These are phyloP conservation scores for Pharus latifolius DNA, from an alignment of 176 grass and related monocot genomes.

Conservation along the genomic window DNA sequence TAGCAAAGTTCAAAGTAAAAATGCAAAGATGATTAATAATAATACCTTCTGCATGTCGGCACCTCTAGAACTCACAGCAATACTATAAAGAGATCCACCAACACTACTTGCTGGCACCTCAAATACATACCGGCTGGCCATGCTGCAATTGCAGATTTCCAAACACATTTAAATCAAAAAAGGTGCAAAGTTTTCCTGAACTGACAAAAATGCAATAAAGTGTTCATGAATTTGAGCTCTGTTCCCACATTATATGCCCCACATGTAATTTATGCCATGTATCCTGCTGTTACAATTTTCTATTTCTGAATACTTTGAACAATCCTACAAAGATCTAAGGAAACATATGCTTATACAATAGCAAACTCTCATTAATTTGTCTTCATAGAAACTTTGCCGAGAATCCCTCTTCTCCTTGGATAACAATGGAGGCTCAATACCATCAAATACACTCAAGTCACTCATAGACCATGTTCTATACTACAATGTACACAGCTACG, in stretches of 20 bases:
- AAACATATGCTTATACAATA: background rate
- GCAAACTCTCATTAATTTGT: background rate
- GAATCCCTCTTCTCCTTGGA: background rate
- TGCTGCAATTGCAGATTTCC: constrained; percentile 51
- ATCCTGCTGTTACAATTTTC: too few species aligned
- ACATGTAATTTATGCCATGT: background rate
- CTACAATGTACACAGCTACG: too few species aligned
- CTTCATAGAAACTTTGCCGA: background rate
- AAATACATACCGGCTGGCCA: constrained; percentile 76
- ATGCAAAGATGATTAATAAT: background rate
- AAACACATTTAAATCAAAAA: constrained; percentile 17
- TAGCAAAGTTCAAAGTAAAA: background rate
- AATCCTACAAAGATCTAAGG: background rate
- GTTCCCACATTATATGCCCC: background rate
- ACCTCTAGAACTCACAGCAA: constrained; percentile 77
- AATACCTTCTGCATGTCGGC: constrained; percentile 73
- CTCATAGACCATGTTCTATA: background rate
- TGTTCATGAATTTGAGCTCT: background rate
- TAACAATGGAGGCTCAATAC: background rate
- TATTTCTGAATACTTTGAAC: background rate
- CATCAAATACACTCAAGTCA: constrained; percentile 1
- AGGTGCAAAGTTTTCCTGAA: background rate
- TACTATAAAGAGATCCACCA: constrained; percentile 71
- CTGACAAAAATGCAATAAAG: background rate
- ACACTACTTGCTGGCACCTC: constrained; percentile 65